Evolutionary conservation across 306 rosid genomes (phyloP), one percentile per base, ranked within the genome.

Genomic region (Ormosia emarginata): DNA sequence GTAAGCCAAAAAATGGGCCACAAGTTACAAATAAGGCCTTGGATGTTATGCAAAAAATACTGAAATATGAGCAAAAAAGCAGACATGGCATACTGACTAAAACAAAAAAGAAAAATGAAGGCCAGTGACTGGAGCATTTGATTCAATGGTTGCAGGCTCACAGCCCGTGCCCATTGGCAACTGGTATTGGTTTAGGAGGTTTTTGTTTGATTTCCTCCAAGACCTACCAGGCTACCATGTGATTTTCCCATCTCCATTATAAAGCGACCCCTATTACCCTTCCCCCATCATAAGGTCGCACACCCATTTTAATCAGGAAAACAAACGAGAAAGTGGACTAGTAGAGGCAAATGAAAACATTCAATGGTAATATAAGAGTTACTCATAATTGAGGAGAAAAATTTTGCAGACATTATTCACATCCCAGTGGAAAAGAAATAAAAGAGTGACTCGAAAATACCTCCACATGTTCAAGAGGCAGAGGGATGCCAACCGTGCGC

Each of bases 401-500:
- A 14, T 33, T 29, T 11, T 30, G 59, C 18, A 12, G 30, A 41
- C 9, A 37, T 24, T 55, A 74, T 57, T 70, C 14, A 69, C 57
- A 59, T 32, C 30, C 34, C 47, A 24, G 69, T 58, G 74, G 63
- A 83, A 53, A 36, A 75, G 11, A 36, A 59, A 71, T 34, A 72
- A 82, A 56, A 81, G 37, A 13, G 36, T 44, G 39, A 77, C 37
- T 69, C 33, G 13, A 63, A 53, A 41, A 84, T 91, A 93, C 99
- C 99, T 95, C 98, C 56, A 93, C 87, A 67, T 93, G 81, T 70
- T 93, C 99, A 77, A 77, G 87, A 36, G 99, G 98, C 47, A 95
- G 87, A 11, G 98, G 99, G 84, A 95, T 88, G 72, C 98, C 99
- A 41, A 95, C 69, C 1, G 92, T 72, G 65, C 90, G 91, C 97